phyloP scores from a whole-genome alignment of 805 yeast genomes.

The Dipodascopsis uninucleata region DNA sequence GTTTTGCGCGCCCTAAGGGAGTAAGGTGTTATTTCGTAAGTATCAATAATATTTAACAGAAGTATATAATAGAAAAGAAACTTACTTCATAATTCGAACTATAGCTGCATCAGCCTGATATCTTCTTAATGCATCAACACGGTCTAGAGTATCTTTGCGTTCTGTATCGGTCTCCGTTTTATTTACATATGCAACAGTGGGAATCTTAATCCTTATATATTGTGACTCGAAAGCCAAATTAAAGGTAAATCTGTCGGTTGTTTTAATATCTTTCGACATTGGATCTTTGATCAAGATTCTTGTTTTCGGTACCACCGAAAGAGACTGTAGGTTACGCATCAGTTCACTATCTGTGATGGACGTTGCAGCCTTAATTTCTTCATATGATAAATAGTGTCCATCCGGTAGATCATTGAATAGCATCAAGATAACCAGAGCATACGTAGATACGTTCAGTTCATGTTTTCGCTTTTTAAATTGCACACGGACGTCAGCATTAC shows the following conservation, averaged over 20 bases:
- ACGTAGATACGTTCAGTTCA: constrained; percentile 74
- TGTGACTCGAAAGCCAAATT: constrained; percentile 69
- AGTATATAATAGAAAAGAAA: not conserved
- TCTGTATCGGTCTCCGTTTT: constrained; percentile 52
- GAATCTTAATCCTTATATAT: constrained; percentile 65
- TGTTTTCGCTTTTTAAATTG: constrained; percentile 66
- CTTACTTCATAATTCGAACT: constrained; percentile 74
- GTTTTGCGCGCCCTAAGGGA: constrained; percentile 47
- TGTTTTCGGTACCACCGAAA: constrained; percentile 78
- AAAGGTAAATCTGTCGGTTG: constrained; percentile 59
- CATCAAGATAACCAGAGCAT: constrained; percentile 72
- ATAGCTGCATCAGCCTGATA: constrained; percentile 78
- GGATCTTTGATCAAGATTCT: constrained; percentile 73
- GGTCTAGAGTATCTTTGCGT: constrained; percentile 47
- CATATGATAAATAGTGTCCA: constrained; percentile 48
- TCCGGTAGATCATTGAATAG: constrained; percentile 57
- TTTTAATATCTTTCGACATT: constrained; percentile 64
- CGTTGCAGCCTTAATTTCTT: constrained; percentile 62
- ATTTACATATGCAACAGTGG: constrained; percentile 51
- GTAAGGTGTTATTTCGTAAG: not conserved
- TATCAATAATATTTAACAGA: not conserved
- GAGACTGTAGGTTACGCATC: constrained; percentile 71
- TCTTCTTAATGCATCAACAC: constrained; percentile 59
- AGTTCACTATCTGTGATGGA: constrained; percentile 71
- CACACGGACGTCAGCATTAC: constrained; percentile 74